Percentiles rank a stretch among this genome's conserved stretches.
Evolutionary conservation across 2,329 filamentous ascomycete species (phyloP).

Genomic region (Calonectria pteridis): DNA sequence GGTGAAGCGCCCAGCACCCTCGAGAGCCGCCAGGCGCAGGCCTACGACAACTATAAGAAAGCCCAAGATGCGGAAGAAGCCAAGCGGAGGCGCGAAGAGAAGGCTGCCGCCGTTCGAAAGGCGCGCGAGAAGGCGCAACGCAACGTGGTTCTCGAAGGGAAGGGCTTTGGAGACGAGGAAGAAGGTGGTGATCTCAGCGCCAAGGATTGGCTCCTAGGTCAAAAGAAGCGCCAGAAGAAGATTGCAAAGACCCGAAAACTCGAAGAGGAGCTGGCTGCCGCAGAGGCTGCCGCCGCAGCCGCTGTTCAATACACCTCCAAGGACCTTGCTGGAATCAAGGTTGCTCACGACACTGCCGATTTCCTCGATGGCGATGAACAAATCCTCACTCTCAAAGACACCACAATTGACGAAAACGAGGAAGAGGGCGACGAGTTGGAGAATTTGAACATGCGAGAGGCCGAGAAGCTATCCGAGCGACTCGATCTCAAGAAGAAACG

Average conservation of each 20-base stretch:
- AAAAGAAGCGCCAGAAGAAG: constrained; percentile 95
- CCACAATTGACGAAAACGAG: constrained; percentile 84
- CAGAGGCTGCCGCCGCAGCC: constrained; percentile 74
- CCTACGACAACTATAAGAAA: constrained; percentile 79
- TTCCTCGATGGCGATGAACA: constrained; percentile 90
- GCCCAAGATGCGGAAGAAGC: constrained; percentile 77
- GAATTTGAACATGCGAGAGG: constrained; percentile 78
- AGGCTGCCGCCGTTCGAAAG: constrained; percentile 86
- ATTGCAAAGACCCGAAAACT: constrained; percentile 80
- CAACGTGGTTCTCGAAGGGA: constrained; percentile 81
- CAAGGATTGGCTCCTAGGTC: constrained; percentile 85
- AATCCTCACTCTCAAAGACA: constrained; percentile 93
- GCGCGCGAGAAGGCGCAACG: constrained; percentile 87
- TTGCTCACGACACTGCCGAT: constrained; percentile 86
- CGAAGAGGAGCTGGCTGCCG: constrained; percentile 83
- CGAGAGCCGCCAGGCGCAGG: constrained; percentile 80
- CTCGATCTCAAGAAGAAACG: constrained; percentile 92
- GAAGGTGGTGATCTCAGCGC: constrained; percentile 78
- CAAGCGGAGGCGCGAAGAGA: constrained; percentile 83
- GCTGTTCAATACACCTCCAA: constrained; percentile 81
- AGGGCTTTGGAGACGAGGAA: constrained; percentile 82
- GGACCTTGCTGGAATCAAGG: constrained; percentile 90
- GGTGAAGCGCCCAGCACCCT: constrained; percentile 82
- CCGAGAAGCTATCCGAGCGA: constrained; percentile 79
- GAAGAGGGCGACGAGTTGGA: constrained; percentile 93